These are phyloP conservation scores for Euphorbia lathyris DNA, from an alignment of 345 rosid genomes.

Conservation along the genomic window DNA sequence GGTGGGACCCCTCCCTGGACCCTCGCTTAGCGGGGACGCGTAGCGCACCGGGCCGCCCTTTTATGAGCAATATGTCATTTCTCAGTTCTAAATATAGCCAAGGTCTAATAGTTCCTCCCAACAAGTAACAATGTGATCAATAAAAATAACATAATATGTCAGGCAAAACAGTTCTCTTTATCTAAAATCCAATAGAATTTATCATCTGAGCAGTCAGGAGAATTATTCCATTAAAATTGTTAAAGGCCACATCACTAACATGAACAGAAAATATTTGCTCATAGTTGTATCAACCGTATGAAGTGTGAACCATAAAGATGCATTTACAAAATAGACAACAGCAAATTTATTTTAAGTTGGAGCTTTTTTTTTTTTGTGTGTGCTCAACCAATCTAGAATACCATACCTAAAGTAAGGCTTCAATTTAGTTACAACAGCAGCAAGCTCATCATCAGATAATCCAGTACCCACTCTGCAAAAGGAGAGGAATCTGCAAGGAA, in stretches of 20 bases:
- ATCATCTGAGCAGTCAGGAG: not conserved
- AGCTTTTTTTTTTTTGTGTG: not conserved
- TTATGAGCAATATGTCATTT: too few species aligned
- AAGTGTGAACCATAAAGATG: not conserved
- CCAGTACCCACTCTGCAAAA: slow-evolving; percentile 98
- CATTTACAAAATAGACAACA: not conserved
- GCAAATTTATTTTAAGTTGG: not conserved
- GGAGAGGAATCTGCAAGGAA: slow-evolving; percentile 72
- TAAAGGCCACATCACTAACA: not conserved
- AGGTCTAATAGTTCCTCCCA: not conserved
- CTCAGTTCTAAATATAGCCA: not conserved
- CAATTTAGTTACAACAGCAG: slow-evolving; percentile 71
- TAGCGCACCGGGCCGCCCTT: too few species aligned
- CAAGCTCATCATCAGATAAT: slow-evolving; percentile 78
- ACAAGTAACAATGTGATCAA: not conserved
- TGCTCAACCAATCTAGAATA: not conserved
- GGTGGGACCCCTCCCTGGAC: too few species aligned
- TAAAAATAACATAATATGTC: not conserved
- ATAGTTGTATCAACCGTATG: not conserved
- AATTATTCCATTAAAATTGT: not conserved
- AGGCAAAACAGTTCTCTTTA: not conserved
- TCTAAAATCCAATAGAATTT: not conserved
- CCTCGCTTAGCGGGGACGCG: too few species aligned
- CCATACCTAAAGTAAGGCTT: slow-evolving; percentile 88
- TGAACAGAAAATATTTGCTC: not conserved